Conservation (phyloP, 2,329 filamentous ascomycete genomes). For the Botrytis squamosa region DNA sequence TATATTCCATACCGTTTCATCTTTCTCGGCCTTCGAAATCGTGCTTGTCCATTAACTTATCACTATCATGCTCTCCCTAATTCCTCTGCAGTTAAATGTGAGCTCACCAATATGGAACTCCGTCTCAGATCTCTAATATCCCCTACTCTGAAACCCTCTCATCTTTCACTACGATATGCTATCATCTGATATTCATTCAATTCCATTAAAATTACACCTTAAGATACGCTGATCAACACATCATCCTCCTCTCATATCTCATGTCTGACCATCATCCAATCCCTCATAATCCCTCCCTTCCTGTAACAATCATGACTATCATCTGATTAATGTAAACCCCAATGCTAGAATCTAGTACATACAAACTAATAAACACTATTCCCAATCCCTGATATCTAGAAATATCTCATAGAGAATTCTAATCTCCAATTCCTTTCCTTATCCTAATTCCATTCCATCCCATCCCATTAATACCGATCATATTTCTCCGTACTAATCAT, state of each 20-base stretch:
- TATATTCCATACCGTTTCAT: no score
- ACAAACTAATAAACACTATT: neutral
- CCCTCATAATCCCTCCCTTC: neutral
- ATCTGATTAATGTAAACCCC: neutral
- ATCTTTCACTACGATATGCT: neutral
- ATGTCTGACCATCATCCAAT: neutral
- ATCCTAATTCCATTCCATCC: neutral
- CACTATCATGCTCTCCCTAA: neutral
- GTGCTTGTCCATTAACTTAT: fast-evolving
- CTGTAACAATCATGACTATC: neutral
- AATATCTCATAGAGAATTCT: neutral
- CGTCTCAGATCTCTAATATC: neutral
- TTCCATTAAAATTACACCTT: neutral
- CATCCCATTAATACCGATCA: neutral
- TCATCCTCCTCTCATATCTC: neutral
- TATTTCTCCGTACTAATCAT: constrained; percentile 10
- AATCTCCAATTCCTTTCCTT: neutral
- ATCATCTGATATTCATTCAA: neutral
- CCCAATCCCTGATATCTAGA: neutral
- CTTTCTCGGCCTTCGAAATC: neutral
- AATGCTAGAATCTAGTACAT: neutral
- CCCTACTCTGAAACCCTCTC: fast-evolving
- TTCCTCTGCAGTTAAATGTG: fast-evolving
- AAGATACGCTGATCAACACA: neutral
- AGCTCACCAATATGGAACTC: neutral